Evolutionary conservation across 257 asterid genomes (phyloP), one percentile per base, ranked within the genome.

Genomic region (Marsdenia floribunda): DNA sequence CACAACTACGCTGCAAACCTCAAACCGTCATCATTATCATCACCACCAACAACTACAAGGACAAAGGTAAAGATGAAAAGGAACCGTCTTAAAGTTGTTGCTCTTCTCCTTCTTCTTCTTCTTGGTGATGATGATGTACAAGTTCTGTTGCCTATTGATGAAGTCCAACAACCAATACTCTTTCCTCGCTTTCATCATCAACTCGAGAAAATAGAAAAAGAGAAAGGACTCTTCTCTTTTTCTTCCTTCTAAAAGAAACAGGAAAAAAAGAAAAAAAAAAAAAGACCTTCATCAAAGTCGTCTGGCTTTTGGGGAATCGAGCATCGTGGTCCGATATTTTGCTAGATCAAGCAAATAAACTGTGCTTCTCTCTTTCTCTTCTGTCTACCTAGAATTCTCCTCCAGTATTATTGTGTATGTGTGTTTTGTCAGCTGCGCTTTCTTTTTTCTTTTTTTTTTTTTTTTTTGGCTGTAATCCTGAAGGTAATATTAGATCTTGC

Each of bases 301-400:
- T 35, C 65, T 73, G 69, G 33, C 35, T 77, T 37, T 67, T 50
- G 86, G 82, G 83, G 86, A 82, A 82, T 82, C 79, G 70, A 82
- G 86, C 86, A 76, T 79, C 83, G 3, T 76, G 86, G 86, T 82
- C 86, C 86, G 86, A 82, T 68, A 37, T 24, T 68, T 78, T 78
- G 78, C 69, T 65, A 72, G 70, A 26, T 80, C 72, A 38, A 75
- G 75, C 72, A 47, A 69, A 57, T 46, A 12, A 46, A 50, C 52
- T 77, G 29, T 50, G 70, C 59, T 16, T 49, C 33, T 49, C n/a
- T 44, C 3, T 11, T 68, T 4, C 15, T 19, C 12, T 9, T 14
- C 1, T 26, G 2, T n/a, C 59, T 18, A 38, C 3, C 60, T 70
- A 16, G 53, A 26, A 10, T 29, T 46, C 19, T 33, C 13, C n/a